A percentile compares a stretch with the other conserved stretches of the same genome.
These are phyloP conservation scores for Posidonia oceanica DNA, from an alignment of 116 monocot genomes.

Conservation along the genomic window DNA sequence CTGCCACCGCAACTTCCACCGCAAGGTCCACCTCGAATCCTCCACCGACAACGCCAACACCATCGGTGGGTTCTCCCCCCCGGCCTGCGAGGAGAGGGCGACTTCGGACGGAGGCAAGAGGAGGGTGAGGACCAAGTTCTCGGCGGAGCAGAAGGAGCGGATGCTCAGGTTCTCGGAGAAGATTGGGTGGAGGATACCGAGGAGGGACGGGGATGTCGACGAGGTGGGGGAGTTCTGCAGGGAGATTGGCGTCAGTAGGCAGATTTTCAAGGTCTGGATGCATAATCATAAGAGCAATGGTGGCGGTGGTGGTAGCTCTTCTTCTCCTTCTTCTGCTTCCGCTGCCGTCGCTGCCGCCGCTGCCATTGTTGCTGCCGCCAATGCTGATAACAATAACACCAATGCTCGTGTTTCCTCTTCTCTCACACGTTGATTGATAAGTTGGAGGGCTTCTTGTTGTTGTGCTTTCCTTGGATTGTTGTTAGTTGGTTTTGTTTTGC, in stretches of 20 bases:
- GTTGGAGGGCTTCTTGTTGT: neutral
- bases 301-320: neutral
- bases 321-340: neutral
- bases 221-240: conserved; percentile 32
- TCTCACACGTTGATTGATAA: neutral
- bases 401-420: too few relatives aligned
- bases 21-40: conserved; percentile 37
- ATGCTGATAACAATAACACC: neutral
- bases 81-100: neutral
- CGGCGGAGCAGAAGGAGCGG: conserved; percentile 21
- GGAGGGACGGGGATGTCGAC: conserved; percentile 19
- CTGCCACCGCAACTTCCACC: conserved; percentile 93
- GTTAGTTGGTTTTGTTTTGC: too few relatives aligned
- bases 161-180: conserved; percentile 20
- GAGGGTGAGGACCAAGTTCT: conserved; percentile 20
- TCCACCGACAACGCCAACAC: conserved; percentile 63
- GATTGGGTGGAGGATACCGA: conserved; percentile 46
- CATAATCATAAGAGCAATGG: conserved; percentile 26
- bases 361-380: neutral
- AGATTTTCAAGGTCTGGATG: conserved; percentile 41
- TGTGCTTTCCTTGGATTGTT: neutral
- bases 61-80: conserved; percentile 5
- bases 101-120: conserved; percentile 7
- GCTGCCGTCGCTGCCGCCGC: neutral
- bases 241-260: conserved; percentile 29